Percentiles rank a stretch among this genome's conserved stretches.
Evolutionary conservation across 129 eudicot genomes (phyloP).

Genomic region (Helichrysum umbraculigerum): DNA sequence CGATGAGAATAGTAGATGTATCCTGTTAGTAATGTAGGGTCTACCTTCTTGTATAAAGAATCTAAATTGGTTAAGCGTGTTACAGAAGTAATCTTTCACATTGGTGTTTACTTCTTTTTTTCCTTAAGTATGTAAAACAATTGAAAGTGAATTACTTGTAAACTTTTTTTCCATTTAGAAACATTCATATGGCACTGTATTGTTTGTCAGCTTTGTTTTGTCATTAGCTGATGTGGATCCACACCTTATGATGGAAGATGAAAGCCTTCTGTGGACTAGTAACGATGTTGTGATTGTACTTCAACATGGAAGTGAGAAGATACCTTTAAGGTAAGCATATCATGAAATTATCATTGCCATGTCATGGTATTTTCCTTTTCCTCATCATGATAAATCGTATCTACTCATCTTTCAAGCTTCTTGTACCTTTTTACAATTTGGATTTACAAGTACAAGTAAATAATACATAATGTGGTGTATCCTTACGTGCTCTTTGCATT

Average conservation of each 20-base stretch:
- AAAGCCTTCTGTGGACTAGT: slow-evolving; percentile 96
- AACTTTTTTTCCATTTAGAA: not conserved
- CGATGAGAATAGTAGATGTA: no score
- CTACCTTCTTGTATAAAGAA: not conserved
- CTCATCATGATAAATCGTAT: not conserved
- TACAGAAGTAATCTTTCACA: slow-evolving; percentile 9
- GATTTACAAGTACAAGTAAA: not conserved
- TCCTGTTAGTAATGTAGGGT: slow-evolving; percentile 4
- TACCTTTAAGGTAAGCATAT: slow-evolving; percentile 71
- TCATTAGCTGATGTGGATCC: slow-evolving; percentile 98
- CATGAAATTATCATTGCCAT: not conserved
- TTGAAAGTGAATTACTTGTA: slow-evolving; percentile 10
- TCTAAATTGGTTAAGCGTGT: not conserved
- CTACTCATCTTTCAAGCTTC: not conserved
- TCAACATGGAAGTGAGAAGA: slow-evolving; percentile 82
- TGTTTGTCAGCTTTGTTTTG: slow-evolving; percentile 76
- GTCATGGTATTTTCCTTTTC: slow-evolving; percentile 13
- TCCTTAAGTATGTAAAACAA: not conserved
- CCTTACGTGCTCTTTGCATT: not conserved
- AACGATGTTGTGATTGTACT: slow-evolving; percentile 97
- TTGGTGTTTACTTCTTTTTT: slow-evolving; percentile 16
- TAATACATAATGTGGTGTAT: not conserved
- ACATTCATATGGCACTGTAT: slow-evolving; percentile 6
- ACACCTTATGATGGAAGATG: slow-evolving; percentile 98
- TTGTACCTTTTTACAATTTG: not conserved